A percentile compares a stretch with the other conserved stretches of the same genome.
phyloP scores from a whole-genome alignment of 2,329 filamentous ascomycete genomes.

The Nemania sp. region DNA sequence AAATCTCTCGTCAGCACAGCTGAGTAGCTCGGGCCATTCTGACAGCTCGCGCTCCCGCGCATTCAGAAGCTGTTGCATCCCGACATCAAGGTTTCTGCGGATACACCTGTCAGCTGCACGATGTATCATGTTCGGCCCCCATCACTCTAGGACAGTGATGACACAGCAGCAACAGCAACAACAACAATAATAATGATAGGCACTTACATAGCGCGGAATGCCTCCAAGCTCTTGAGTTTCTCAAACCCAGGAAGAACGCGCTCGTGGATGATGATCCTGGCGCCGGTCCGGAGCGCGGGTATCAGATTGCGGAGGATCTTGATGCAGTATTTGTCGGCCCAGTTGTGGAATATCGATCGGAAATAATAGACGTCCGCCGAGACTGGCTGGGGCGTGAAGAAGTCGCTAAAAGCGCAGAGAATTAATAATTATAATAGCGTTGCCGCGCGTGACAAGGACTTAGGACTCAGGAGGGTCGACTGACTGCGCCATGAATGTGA shows the following conservation, averaged over 20 bases:
- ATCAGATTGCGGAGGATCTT: slow-evolving; percentile 37
- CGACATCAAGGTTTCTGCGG: slow-evolving; percentile 28
- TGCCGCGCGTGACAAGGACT: no score
- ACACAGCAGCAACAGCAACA: no score
- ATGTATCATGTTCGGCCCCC: neutral
- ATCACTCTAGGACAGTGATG: neutral
- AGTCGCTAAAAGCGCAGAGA: slow-evolving; percentile 23
- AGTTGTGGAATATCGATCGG: slow-evolving; percentile 41
- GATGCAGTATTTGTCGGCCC: slow-evolving; percentile 40
- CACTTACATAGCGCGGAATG: slow-evolving; percentile 32
- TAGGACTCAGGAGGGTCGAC: neutral
- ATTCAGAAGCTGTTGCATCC: slow-evolving; percentile 34
- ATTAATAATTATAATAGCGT: no score
- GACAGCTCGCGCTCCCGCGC: slow-evolving; percentile 30
- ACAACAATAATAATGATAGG: neutral
- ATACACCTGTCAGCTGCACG: neutral
- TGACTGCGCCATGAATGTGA: slow-evolving; percentile 29
- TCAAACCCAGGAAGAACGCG: slow-evolving; percentile 26
- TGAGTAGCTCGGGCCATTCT: slow-evolving; percentile 33
- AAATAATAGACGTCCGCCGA: slow-evolving; percentile 34
- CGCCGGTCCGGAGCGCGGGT: slow-evolving; percentile 33
- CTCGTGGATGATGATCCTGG: slow-evolving; percentile 31
- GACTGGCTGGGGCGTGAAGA: slow-evolving; percentile 29
- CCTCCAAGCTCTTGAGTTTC: slow-evolving; percentile 23
- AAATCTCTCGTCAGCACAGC: slow-evolving; percentile 26